Conservation (phyloP, 805 yeast species). For the Candida sonorensis region DNA sequence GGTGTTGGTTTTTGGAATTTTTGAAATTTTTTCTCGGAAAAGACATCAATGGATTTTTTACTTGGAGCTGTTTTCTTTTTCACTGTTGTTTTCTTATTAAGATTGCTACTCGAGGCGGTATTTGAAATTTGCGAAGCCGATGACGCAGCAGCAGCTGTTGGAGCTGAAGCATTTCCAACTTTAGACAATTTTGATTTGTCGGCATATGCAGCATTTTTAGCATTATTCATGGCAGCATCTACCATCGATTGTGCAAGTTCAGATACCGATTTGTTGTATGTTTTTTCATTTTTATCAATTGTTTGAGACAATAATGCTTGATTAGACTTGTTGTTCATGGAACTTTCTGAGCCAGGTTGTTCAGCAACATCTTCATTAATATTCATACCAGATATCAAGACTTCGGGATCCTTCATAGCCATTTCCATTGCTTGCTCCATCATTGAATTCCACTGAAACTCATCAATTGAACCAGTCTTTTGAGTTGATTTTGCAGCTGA, state of each 20-base stretch:
- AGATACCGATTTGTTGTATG: conserved; percentile 2
- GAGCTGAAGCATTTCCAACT: conserved; percentile 20
- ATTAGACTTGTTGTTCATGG: too few species aligned
- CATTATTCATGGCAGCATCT: conserved; percentile 19
- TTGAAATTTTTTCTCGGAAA: conserved; percentile 12
- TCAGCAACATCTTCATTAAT: conserved; percentile 4
- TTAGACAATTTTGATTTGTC: too few species aligned
- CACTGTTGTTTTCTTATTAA: neutral
- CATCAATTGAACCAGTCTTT: conserved; percentile 40
- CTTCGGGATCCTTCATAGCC: conserved; percentile 61
- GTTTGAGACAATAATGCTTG: neutral
- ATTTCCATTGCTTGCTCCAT: conserved; percentile 70
- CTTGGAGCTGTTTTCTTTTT: neutral
- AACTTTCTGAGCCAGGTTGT: too few species aligned
- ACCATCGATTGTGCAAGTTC: conserved; percentile 10
- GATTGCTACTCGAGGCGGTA: too few species aligned
- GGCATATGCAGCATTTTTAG: conserved; percentile 16
- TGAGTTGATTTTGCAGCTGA: neutral
- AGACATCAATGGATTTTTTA: neutral
- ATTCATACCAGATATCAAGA: conserved; percentile 31
- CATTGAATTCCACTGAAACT: conserved; percentile 54
- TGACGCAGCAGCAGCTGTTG: conserved; percentile 15
- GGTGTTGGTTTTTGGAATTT: conserved; percentile 14
- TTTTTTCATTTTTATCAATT: too few species aligned
- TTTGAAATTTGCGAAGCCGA: too few species aligned